Evolutionary conservation across 176 grass and related monocot species (phyloP), one percentile per base, ranked within the genome.

Genomic region (Juncus effusus): DNA sequence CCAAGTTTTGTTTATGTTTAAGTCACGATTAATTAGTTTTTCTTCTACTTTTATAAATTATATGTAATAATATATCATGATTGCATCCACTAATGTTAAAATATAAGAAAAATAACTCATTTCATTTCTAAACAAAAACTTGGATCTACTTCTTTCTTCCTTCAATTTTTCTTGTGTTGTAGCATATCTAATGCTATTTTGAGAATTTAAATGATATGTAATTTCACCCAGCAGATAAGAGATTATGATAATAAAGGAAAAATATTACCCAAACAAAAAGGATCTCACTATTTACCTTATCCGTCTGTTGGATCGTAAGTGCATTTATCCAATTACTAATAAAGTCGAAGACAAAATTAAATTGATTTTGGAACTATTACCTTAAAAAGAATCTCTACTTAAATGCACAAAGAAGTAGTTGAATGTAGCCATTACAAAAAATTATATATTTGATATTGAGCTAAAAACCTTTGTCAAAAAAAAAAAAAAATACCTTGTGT

Each of bases 31-130:
- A 55, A 70, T 38, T 70, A 55, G 19, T 56, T 41, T 15, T 16
- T n/a, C 54, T 5, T 52, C 49, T 52, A 52, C 7, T 52, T 57
- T 57, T 16, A 13, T 57, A 19, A 16, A 57, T 15, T 16, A 3
- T 57, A 6, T 57, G 54, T 6, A 57, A 13, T 57, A 6, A 57
- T 10, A 15, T 3, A 6, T 4, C 54, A 56, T 53, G 42, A 67
- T 70, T 56, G 11, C 51, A 70, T 16, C 13, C 66, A 70, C 49
- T 11, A 49, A 10, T 62, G 16, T 51, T 56, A 66, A 56, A 55
- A 56, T 14, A 54, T 36, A 69, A 69, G 51, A 13, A 69, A 40
- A 13, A 15, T 36, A 54, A 68, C 36, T 68, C 66, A 56, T 69
- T 69, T 56, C 56, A 66, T 51, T 35, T 56, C 13, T 56, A 69